These are phyloP conservation scores for Aspergillus bridgeri DNA, from an alignment of 495 filamentous ascomycete genomes.

Conservation along the genomic window DNA sequence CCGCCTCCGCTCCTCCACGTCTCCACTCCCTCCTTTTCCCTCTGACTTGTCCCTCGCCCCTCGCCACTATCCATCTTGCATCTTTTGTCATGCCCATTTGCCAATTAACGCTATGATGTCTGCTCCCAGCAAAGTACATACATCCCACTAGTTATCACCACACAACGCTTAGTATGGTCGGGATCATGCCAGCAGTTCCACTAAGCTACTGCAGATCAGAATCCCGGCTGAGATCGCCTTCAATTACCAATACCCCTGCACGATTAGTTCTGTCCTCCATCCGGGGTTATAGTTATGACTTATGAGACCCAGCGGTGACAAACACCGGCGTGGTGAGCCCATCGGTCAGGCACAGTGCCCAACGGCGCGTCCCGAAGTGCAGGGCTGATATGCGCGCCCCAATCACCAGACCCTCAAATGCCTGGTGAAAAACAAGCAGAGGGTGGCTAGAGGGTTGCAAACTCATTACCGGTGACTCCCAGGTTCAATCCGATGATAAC, in stretches of 20 bases:
- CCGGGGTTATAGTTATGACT: slow-evolving; percentile 27
- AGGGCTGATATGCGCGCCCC: slow-evolving; percentile 28
- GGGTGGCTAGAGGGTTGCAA: slow-evolving; percentile 61
- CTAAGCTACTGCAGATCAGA: slow-evolving; percentile 34
- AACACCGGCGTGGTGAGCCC: slow-evolving; percentile 33
- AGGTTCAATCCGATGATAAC: slow-evolving; percentile 71
- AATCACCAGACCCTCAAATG: slow-evolving; percentile 26
- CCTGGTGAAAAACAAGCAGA: slow-evolving; percentile 57
- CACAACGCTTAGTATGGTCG: slow-evolving; percentile 25
- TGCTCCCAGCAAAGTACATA: slow-evolving; percentile 21
- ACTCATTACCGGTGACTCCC: slow-evolving; percentile 57
- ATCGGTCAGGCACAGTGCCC: slow-evolving; percentile 28
- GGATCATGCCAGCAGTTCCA: slow-evolving; percentile 36
- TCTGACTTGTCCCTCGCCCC: too few species aligned
- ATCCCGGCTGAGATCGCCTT: slow-evolving; percentile 33
- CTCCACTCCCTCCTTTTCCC: too few species aligned
- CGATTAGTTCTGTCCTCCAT: slow-evolving; percentile 29
- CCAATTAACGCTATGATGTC: slow-evolving; percentile 33
- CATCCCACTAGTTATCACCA: slow-evolving; percentile 31
- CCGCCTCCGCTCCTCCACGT: too few species aligned
- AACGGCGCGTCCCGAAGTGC: slow-evolving; percentile 42
- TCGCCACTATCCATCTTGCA: not conserved
- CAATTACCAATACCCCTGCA: slow-evolving; percentile 31
- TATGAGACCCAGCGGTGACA: slow-evolving; percentile 32
- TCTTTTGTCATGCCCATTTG: slow-evolving; percentile 28